Conservation (phyloP, 78 protist species). For the Emiliania huxleyi region DNA sequence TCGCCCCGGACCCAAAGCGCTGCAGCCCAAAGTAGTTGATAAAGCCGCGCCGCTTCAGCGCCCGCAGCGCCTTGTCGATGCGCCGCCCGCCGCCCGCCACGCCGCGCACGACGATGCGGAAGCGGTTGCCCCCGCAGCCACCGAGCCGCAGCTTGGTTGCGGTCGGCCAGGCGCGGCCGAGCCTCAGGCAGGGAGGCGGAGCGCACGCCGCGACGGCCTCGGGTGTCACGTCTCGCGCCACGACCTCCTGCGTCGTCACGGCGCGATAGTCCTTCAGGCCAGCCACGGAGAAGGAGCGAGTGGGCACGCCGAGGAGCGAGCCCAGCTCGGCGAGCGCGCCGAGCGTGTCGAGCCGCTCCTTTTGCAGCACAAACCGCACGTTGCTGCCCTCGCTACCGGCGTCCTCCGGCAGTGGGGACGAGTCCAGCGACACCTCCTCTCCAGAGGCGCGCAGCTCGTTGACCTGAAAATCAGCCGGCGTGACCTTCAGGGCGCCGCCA, state of each 20-base stretch:
- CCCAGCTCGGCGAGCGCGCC: slow-evolving; percentile 10
- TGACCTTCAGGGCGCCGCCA: background rate
- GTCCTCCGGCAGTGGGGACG: background rate
- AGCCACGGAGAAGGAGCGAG: background rate
- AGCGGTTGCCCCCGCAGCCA: background rate
- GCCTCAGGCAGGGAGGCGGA: background rate
- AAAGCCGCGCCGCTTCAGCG: background rate
- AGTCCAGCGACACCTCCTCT: background rate
- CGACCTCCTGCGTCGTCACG: background rate
- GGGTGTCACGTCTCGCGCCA: background rate
- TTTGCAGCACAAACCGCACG: background rate
- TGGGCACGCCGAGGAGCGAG: background rate
- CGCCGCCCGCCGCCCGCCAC: background rate
- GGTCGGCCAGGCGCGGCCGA: background rate
- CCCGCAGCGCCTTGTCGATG: background rate
- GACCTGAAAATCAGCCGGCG: background rate
- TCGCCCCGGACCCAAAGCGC: background rate
- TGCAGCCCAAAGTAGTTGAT: slow-evolving; percentile 17
- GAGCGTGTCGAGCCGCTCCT: slow-evolving; percentile 1
- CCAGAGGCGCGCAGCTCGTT: background rate
- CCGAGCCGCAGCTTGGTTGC: background rate
- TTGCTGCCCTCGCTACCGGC: background rate
- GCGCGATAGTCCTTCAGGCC: slow-evolving; percentile 12
- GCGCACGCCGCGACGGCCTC: background rate
- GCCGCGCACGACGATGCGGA: background rate